A percentile compares a stretch with the other conserved stretches of the same genome.
phyloP scores from a whole-genome alignment of 768 basidiomycete genomes.

The Butyriboletus loyo region DNA sequence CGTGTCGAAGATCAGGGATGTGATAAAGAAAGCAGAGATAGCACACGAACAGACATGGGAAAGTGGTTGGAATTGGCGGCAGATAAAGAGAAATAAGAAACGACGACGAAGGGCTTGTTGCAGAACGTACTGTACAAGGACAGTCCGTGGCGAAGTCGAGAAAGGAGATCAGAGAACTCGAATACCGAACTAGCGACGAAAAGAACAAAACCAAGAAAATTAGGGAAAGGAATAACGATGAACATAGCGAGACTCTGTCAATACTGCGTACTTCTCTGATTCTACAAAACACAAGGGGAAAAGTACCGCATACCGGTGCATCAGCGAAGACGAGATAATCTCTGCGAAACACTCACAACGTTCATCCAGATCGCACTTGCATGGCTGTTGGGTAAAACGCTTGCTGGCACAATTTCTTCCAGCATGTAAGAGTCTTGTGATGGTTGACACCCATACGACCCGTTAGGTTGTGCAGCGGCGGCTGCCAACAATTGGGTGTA shows the following conservation, averaged over 20 bases:
- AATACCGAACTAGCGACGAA: constrained; percentile 4
- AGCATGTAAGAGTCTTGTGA: constrained; percentile 65
- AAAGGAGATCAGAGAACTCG: background rate
- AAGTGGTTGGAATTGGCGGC: background rate
- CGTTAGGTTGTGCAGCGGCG: constrained; percentile 54
- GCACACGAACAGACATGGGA: constrained; percentile 8
- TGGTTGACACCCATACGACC: constrained; percentile 51
- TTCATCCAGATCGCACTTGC: constrained; percentile 41
- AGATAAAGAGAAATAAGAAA: constrained; percentile 37
- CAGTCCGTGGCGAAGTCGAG: constrained; percentile 10
- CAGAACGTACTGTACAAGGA: constrained; percentile 22
- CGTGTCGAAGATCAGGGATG: background rate
- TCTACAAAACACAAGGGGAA: constrained; percentile 14
- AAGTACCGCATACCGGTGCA: constrained; percentile 16
- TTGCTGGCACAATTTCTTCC: constrained; percentile 56
- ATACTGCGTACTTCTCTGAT: constrained; percentile 23
- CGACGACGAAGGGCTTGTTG: constrained; percentile 6
- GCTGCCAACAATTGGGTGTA: constrained; percentile 57
- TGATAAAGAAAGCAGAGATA: constrained; percentile 5
- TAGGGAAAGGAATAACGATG: background rate
- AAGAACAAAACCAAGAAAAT: constrained; percentile 1
- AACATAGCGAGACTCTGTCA: constrained; percentile 8
- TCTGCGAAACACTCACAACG: constrained; percentile 38
- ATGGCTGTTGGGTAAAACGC: constrained; percentile 28
- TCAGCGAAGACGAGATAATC: constrained; percentile 32